phyloP scores from a whole-genome alignment of 805 yeast species.

The Ogataea polymorpha region DNA sequence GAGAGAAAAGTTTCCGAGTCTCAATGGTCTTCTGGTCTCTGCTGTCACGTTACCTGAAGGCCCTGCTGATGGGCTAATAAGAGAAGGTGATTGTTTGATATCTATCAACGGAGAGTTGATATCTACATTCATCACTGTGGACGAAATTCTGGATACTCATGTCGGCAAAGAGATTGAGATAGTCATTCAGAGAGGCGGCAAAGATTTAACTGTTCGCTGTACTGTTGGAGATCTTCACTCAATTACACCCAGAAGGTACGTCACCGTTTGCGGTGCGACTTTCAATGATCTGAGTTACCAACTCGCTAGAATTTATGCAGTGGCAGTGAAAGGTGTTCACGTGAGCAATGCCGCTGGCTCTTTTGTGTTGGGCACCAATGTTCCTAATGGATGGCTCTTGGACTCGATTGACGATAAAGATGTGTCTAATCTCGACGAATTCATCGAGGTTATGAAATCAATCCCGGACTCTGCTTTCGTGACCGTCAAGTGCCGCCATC shows the following conservation, averaged over 20 bases:
- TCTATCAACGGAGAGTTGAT: slow-evolving; percentile 65
- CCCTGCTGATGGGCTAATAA: slow-evolving; percentile 68
- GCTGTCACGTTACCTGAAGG: slow-evolving; percentile 81
- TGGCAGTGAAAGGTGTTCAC: slow-evolving; percentile 83
- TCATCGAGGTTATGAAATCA: slow-evolving; percentile 70
- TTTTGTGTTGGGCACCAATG: slow-evolving; percentile 56
- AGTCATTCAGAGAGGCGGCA: slow-evolving; percentile 72
- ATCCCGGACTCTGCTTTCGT: slow-evolving; percentile 78
- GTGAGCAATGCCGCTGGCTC: slow-evolving; percentile 76
- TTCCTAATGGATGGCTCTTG: slow-evolving; percentile 74
- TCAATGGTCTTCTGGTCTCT: slow-evolving; percentile 80
- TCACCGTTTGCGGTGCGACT: slow-evolving; percentile 82
- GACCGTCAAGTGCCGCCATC: slow-evolving; percentile 67
- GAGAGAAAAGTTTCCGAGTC: slow-evolving; percentile 64
- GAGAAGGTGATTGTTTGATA: slow-evolving; percentile 83
- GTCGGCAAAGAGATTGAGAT: slow-evolving; percentile 59
- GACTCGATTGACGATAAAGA: slow-evolving; percentile 74
- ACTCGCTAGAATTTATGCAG: slow-evolving; percentile 77
- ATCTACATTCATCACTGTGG: slow-evolving; percentile 74
- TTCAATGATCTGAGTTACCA: slow-evolving; percentile 86
- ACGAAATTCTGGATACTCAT: slow-evolving; percentile 70
- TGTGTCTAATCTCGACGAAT: slow-evolving; percentile 70
- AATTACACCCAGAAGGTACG: slow-evolving; percentile 78
- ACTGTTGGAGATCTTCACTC: slow-evolving; percentile 72
- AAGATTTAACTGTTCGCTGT: slow-evolving; percentile 47